Base-by-base conservation (phyloP, 306 rosid species). In the Malus domestica region DNA sequence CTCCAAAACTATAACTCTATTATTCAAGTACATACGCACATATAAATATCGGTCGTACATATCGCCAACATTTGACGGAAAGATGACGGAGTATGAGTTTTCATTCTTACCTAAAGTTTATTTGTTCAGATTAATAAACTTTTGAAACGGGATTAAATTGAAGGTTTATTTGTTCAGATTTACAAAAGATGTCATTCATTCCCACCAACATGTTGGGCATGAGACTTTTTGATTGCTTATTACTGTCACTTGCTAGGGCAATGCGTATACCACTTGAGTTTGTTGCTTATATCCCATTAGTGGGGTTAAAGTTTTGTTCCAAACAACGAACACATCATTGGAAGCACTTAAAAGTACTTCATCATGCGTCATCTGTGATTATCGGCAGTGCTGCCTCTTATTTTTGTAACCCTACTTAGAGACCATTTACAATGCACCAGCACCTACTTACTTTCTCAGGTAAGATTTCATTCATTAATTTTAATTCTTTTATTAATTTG, bases 181-280 rank as follows among this genome's bases (percentile, higher is more conserved):
- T 75, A 79, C 79, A 60, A 81, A 77, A 20, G 72, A 75, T 81
- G 82, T n/a, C 55, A 4, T 51, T 77, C 85, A 77, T 81, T 72
- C 85, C 87, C 89, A 81, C 79, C 82, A 77, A 79, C 70, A 75
- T 10, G 66, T 55, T 58, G 71, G 72, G 72, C 33, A 70, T 68
- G 84, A 78, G 66, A 78, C 81, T 65, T 67, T 57, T 35, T 51
- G 55, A 25, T 73, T 73, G 51, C 68, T 10, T 69, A 42, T 79
- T 33, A 10, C 55, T 11, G 76, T 78, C 83, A 67, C 66, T 69
- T 78, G 76, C 38, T 59, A 52, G 65, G 68, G 75, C 75, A 44
- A 74, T 49, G 76, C 65, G 68, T 3, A 67, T 46, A 54, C 76
- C 86, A 84, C 86, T 80, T 44, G 32, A 16, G 57, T 70, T 27